phyloP scores from a whole-genome alignment of 306 rosid species.

The Quercus rubra region DNA sequence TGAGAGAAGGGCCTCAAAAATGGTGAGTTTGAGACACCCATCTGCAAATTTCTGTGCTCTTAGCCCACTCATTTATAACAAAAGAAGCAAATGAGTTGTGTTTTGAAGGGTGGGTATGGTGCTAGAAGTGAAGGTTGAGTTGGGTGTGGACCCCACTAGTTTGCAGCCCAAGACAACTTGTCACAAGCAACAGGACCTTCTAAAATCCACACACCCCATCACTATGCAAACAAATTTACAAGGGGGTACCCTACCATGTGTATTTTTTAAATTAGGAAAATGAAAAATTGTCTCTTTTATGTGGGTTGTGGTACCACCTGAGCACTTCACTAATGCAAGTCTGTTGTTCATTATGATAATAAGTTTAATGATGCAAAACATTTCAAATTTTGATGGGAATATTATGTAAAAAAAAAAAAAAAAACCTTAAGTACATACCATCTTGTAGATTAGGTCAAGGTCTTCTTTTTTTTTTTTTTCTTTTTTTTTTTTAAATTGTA shows the following conservation, averaged over 20 bases:
- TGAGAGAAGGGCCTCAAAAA: constrained; percentile 16
- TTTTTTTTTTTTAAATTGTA: too few relatives aligned
- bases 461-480: too few relatives aligned
- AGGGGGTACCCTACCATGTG: constrained; percentile 11
- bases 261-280: constrained; percentile 17
- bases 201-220: constrained; percentile 26
- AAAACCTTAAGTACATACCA: too few relatives aligned
- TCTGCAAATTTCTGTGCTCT: constrained; percentile 33
- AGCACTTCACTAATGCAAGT: neutral
- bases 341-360: too few relatives aligned
- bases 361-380: too few relatives aligned
- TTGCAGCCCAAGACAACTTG: constrained; percentile 51
- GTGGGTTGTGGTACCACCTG: constrained; percentile 17
- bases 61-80: constrained; percentile 41
- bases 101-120: constrained; percentile 34
- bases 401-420: too few relatives aligned
- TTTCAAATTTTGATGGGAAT: too few relatives aligned
- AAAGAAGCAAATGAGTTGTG: constrained; percentile 41
- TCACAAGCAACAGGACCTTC: constrained; percentile 41
- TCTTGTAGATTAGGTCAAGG: too few relatives aligned
- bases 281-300: constrained; percentile 9
- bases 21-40: constrained; percentile 32
- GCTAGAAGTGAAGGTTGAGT: constrained; percentile 38
- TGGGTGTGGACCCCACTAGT: constrained; percentile 54
- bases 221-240: constrained; percentile 22